phyloP scores from a whole-genome alignment of 2,329 filamentous ascomycete genomes.

The Aureobasidium sp. region DNA sequence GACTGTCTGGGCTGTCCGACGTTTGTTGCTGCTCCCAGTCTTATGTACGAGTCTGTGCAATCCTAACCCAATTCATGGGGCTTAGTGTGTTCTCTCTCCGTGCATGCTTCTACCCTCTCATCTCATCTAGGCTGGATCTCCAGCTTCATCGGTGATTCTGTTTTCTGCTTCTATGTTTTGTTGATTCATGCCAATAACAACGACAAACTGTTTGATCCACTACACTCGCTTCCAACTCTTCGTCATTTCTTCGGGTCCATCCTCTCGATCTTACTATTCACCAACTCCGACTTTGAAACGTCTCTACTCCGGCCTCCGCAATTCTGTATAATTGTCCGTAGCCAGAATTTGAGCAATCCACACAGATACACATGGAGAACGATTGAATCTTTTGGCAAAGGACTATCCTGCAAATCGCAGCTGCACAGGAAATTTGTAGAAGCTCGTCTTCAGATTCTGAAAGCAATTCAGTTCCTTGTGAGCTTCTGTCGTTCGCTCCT shows the following conservation, averaged over 20 bases:
- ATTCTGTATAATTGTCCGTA: slow-evolving; percentile 9
- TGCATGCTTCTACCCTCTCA: background rate
- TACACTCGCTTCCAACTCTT: background rate
- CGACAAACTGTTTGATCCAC: background rate
- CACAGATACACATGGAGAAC: background rate
- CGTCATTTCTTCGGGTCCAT: background rate
- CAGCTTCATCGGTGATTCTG: slow-evolving; percentile 2
- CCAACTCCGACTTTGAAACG: background rate
- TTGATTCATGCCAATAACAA: background rate
- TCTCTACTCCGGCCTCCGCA: background rate
- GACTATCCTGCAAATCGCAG: background rate
- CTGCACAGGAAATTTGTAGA: background rate
- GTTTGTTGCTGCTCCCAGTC: slow-evolving; percentile 1
- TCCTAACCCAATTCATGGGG: background rate
- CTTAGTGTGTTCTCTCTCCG: background rate
- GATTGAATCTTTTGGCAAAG: background rate
- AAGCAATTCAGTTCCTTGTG: background rate
- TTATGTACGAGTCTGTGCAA: slow-evolving; percentile 10
- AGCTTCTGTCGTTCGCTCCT: slow-evolving; percentile 4
- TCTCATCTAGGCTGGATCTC: slow-evolving; percentile 10
- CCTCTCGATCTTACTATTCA: background rate
- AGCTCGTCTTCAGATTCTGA: background rate
- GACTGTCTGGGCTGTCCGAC: slow-evolving; percentile 11
- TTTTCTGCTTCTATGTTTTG: background rate
- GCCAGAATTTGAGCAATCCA: background rate